Evolutionary conservation across 768 basidiomycete species (phyloP).

Genomic region (Mycena vitilis): DNA sequence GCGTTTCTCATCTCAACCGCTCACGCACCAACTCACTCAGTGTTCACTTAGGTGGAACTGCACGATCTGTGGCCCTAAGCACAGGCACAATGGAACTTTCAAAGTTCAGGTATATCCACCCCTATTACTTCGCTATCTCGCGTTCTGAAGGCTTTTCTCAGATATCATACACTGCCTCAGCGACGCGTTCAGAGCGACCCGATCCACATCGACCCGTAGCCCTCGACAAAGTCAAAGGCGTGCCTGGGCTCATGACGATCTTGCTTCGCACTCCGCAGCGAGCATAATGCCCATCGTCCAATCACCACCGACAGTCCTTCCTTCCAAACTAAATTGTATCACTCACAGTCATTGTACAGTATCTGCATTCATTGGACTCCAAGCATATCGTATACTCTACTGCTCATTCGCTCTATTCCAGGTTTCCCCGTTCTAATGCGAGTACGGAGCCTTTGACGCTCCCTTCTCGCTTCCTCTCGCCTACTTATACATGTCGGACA

Average conservation of each 20-base stretch:
- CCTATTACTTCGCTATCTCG: conserved; percentile 11
- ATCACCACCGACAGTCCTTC: conserved; percentile 29
- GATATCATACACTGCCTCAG: conserved; percentile 73
- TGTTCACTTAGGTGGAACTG: conserved; percentile 73
- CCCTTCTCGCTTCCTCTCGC: not conserved
- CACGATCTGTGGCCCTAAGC: conserved; percentile 66
- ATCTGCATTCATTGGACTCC: conserved; percentile 15
- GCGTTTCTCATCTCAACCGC: conserved; percentile 44
- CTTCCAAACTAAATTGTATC: conserved; percentile 20
- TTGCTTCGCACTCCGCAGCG: conserved; percentile 49
- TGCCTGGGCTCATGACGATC: conserved; percentile 85
- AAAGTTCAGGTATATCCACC: conserved; percentile 66
- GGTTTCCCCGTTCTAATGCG: not conserved
- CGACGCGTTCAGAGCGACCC: conserved; percentile 60
- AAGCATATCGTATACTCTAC: conserved; percentile 1
- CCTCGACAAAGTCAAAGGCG: conserved; percentile 66
- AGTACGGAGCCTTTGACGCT: not conserved
- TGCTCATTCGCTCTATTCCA: conserved; percentile 3
- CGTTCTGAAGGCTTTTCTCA: conserved; percentile 40
- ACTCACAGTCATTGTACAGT: conserved; percentile 30
- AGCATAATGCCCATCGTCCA: not conserved
- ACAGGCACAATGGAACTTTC: conserved; percentile 61
- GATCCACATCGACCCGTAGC: conserved; percentile 75
- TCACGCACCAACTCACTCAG: conserved; percentile 16
- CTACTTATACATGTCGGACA: not conserved